Conservation (phyloP, 129 eudicot genomes). For the Centrapalus pauciflorus region DNA sequence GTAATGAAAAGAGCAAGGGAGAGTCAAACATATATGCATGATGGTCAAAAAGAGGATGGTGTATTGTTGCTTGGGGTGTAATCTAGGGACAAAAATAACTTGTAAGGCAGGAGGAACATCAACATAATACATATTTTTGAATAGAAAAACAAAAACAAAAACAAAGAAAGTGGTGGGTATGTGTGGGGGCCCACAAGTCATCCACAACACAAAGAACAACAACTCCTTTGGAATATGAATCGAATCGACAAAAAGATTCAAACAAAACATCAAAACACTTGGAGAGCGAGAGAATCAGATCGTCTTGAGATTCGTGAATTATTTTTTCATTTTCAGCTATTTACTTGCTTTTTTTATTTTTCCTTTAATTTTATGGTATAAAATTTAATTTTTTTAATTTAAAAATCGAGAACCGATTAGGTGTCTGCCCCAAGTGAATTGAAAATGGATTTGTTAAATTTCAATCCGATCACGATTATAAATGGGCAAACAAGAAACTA, state of each 20-base stretch:
- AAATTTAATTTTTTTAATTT: too few species aligned
- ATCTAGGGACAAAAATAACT: constrained; percentile 40
- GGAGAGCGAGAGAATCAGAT: constrained; percentile 39
- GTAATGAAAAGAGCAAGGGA: too few species aligned
- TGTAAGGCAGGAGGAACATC: constrained; percentile 27
- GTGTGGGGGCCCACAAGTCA: constrained; percentile 29
- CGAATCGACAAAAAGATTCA: constrained; percentile 45
- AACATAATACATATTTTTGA: too few species aligned
- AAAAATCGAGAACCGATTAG: too few species aligned
- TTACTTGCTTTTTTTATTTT: not conserved
- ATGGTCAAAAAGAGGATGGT: constrained; percentile 34
- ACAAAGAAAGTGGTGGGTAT: too few species aligned
- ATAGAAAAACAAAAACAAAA: constrained; percentile 29
- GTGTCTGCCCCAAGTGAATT: too few species aligned
- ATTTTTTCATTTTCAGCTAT: too few species aligned
- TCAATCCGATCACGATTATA: too few species aligned
- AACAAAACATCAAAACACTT: constrained; percentile 34
- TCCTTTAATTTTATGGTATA: not conserved
- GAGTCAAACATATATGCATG: constrained; percentile 20
- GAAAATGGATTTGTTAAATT: too few species aligned
- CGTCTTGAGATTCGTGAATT: constrained; percentile 25
- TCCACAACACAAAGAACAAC: constrained; percentile 37
- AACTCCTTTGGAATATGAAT: constrained; percentile 34
- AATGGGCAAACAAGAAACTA: too few species aligned
- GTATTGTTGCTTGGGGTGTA: constrained; percentile 41